These are phyloP conservation scores for Dactylellina cionopaga DNA, from an alignment of 2,329 filamentous ascomycete species.

Conservation along the genomic window DNA sequence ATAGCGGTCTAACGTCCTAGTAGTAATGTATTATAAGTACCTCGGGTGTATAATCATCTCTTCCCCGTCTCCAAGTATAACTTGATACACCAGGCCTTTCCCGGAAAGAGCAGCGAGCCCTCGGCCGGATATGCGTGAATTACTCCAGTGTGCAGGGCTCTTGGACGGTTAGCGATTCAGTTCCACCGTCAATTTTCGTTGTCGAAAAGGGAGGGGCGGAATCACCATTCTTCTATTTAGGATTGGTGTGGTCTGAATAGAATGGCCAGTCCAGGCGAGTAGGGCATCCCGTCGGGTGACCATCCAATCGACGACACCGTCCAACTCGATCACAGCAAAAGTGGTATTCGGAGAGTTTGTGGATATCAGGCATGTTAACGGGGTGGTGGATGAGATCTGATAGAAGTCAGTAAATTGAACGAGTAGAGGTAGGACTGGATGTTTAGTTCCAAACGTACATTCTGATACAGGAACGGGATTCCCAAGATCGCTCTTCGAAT, in stretches of 20 bases:
- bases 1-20: background rate
- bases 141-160: conserved; percentile 88
- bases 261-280: conserved; percentile 96
- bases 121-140: conserved; percentile 84
- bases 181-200: background rate
- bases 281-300: conserved; percentile 85
- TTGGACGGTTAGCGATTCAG: conserved; percentile 62
- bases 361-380: conserved; percentile 86
- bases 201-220: background rate
- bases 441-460: conserved; percentile 60
- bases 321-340: conserved; percentile 85
- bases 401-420: background rate
- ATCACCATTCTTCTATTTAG: conserved; percentile 75
- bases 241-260: conserved; percentile 77
- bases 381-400: conserved; percentile 74
- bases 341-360: conserved; percentile 87
- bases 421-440: background rate
- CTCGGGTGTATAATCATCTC: conserved; percentile 89
- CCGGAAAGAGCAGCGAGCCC: conserved; percentile 86
- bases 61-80: conserved; percentile 82
- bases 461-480: conserved; percentile 94
- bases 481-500: conserved; percentile 81
- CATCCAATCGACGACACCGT: conserved; percentile 96
- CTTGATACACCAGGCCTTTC: conserved; percentile 87
- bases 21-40: conserved; percentile 58